A percentile compares a stretch with the other conserved stretches of the same genome.
These are phyloP conservation scores for Dictyostelium discoideum DNA, from an alignment of 78 protist genomes.

Conservation along the genomic window DNA sequence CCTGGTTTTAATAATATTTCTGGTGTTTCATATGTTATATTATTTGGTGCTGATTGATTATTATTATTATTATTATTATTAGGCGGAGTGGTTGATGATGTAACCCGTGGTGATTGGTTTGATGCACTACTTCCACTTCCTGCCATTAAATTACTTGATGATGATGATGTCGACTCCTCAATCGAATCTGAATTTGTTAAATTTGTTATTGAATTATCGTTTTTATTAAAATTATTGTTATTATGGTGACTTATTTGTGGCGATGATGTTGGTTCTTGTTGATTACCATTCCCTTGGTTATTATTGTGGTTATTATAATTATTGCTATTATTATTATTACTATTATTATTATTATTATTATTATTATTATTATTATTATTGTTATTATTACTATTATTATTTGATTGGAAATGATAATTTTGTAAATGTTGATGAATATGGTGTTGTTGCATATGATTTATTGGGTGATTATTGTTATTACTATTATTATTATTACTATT, in stretches of 20 bases:
- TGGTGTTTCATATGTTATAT: slow-evolving; percentile 31
- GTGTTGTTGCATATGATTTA: not conserved
- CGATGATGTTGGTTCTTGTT: not conserved
- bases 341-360: not conserved
- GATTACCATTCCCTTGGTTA: not conserved
- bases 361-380: not conserved
- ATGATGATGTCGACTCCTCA: slow-evolving; percentile 14
- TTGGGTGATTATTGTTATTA: not conserved
- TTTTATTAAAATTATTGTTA: not conserved
- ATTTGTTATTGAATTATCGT: not conserved
- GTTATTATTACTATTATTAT: not conserved
- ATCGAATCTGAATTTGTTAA: slow-evolving; percentile 18
- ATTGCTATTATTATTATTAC: no score
- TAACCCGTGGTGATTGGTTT: not conserved
- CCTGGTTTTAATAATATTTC: slow-evolving; percentile 60
- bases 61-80: not conserved
- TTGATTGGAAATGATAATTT: not conserved
- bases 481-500: not conserved
- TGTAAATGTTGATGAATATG: not conserved
- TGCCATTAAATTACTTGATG: slow-evolving; percentile 15
- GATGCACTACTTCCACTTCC: slow-evolving; percentile 10
- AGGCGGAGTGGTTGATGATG: not conserved
- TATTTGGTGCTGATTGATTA: not conserved
- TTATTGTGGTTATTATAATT: not conserved
- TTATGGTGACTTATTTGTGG: not conserved